A percentile compares a stretch with the other conserved stretches of the same genome.
These are phyloP conservation scores for Apiospora rasikravindrae DNA, from an alignment of 2,329 filamentous ascomycete species.

Conservation along the genomic window DNA sequence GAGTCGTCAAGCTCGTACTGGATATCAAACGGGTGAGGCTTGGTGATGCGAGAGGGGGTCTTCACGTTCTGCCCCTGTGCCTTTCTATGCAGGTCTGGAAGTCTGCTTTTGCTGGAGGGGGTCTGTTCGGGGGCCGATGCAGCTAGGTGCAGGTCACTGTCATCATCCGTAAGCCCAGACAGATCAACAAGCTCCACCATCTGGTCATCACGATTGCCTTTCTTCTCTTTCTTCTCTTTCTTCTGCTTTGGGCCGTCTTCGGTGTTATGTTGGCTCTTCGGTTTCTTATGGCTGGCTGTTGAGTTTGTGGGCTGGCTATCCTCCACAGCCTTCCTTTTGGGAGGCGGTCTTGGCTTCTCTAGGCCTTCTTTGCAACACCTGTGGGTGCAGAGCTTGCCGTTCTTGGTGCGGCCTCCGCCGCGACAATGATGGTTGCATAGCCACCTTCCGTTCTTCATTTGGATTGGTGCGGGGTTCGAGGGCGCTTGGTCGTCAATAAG, in stretches of 20 bases:
- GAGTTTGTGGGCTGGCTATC: not conserved
- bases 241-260: not conserved
- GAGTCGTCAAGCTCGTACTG: not conserved
- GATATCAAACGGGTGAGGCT: not conserved
- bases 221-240: not conserved
- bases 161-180: not conserved
- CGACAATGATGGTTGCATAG: conserved; percentile 72
- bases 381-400: conserved; percentile 66
- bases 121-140: not conserved
- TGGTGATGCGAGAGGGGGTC: not conserved
- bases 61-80: not conserved
- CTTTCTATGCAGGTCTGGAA: not conserved
- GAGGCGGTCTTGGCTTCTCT: conserved; percentile 59
- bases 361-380: conserved; percentile 74
- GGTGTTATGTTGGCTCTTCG: not conserved
- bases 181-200: not conserved
- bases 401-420: conserved; percentile 43
- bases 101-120: not conserved
- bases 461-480: conserved; percentile 45
- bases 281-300: not conserved
- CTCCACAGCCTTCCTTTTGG: not conserved
- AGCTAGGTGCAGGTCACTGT: not conserved
- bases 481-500: conserved; percentile 37
- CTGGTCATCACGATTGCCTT: not conserved
- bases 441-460: conserved; percentile 74